These are phyloP conservation scores for Schwanniomyces vanrijiae DNA, from an alignment of 805 yeast genomes.

Conservation along the genomic window DNA sequence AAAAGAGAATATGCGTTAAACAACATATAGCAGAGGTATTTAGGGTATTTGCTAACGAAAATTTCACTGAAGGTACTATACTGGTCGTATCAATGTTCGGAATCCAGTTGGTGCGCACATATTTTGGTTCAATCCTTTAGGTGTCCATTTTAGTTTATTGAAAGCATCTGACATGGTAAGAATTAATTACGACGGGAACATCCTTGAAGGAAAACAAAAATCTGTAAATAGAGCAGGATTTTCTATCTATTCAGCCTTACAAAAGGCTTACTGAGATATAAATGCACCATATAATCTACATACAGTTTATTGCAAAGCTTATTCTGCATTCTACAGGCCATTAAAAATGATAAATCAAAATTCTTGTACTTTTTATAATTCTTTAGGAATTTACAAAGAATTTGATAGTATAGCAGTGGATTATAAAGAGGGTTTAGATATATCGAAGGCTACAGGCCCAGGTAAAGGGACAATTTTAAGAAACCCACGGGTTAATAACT, in stretches of 20 bases:
- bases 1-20: conserved; percentile 53
- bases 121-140: conserved; percentile 88
- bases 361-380: too few species aligned
- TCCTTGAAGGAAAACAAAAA: conserved; percentile 35
- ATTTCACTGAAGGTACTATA: conserved; percentile 73
- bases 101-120: conserved; percentile 77
- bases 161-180: conserved; percentile 41
- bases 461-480: conserved; percentile 31
- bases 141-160: conserved; percentile 58
- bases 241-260: conserved; percentile 39
- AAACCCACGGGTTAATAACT: conserved; percentile 33
- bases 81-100: conserved; percentile 83
- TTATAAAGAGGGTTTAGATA: too few species aligned
- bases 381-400: too few species aligned
- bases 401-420: too few species aligned
- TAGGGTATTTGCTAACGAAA: conserved; percentile 73
- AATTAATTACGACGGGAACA: conserved; percentile 33
- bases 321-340: conserved; percentile 31
- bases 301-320: conserved; percentile 38
- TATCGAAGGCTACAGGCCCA: not conserved
- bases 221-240: conserved; percentile 43
- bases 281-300: conserved; percentile 42
- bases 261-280: conserved; percentile 37
- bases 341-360: conserved; percentile 38
- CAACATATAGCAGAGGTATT: conserved; percentile 86